Percentiles rank a stretch among this genome's conserved stretches.
phyloP scores from a whole-genome alignment of 2,329 filamentous ascomycete species.

The Chrysosporium keratinophilum region DNA sequence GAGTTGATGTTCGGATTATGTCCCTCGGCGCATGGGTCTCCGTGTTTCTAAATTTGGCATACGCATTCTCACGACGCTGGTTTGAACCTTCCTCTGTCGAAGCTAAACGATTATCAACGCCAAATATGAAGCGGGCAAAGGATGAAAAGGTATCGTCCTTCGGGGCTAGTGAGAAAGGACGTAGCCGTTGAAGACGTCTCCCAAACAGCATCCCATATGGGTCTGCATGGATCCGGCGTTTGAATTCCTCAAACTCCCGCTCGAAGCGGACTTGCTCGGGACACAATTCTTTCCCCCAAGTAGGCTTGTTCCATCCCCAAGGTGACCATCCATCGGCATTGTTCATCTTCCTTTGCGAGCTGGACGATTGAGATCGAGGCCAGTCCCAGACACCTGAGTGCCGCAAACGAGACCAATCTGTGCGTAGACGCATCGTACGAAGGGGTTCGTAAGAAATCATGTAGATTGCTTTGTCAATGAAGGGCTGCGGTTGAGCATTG shows the following conservation, averaged over 20 bases:
- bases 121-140: conserved; percentile 25
- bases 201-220: conserved; percentile 36
- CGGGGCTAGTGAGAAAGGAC: conserved; percentile 17
- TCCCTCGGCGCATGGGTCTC: not conserved
- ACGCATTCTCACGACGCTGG: not conserved
- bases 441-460: not conserved
- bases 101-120: conserved; percentile 8
- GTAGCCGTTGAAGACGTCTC: conserved; percentile 20
- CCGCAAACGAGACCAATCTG: not conserved
- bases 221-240: conserved; percentile 29
- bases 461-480: not conserved
- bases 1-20: not conserved
- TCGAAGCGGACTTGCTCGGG: conserved; percentile 19
- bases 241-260: conserved; percentile 29
- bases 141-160: conserved; percentile 23
- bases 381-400: conserved; percentile 1
- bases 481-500: not conserved
- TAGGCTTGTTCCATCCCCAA: conserved; percentile 2
- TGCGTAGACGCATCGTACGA: not conserved
- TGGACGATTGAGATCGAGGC: not conserved
- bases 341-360: not conserved
- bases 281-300: conserved; percentile 14
- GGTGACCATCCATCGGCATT: not conserved
- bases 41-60: not conserved
- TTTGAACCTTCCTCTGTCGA: not conserved